phyloP scores from a whole-genome alignment of 2,329 filamentous ascomycete genomes.

The Fonsecaea multimorphosa region DNA sequence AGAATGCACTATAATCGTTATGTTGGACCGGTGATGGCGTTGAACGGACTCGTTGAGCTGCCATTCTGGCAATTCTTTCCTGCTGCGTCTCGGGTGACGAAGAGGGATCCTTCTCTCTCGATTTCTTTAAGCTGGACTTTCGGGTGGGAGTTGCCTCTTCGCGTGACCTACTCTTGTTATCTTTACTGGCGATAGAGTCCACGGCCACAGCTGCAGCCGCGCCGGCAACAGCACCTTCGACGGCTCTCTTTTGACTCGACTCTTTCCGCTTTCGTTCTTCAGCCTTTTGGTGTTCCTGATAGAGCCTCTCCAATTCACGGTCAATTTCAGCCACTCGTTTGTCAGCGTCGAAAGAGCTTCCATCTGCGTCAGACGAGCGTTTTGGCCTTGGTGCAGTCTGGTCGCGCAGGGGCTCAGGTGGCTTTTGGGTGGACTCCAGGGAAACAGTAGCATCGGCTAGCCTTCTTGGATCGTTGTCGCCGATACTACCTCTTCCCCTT shows the following conservation, averaged over 20 bases:
- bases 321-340: constrained; percentile 38
- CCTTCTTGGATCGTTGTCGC: constrained; percentile 37
- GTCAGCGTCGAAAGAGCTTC: constrained; percentile 23
- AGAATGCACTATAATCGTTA: constrained; percentile 53
- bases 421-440: not conserved
- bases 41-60: constrained; percentile 42
- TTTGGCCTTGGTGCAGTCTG: not conserved
- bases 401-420: not conserved
- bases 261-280: constrained; percentile 29
- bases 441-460: constrained; percentile 21
- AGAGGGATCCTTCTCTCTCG: constrained; percentile 21
- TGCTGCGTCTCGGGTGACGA: constrained; percentile 33
- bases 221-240: constrained; percentile 56
- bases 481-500: constrained; percentile 38
- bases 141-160: constrained; percentile 39
- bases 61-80: constrained; percentile 42
- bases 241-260: constrained; percentile 50
- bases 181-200: constrained; percentile 34
- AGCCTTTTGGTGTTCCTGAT: constrained; percentile 34
- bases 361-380: constrained; percentile 11
- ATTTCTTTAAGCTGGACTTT: constrained; percentile 42
- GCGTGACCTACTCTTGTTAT: constrained; percentile 36
- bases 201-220: constrained; percentile 50
- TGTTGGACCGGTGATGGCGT: constrained; percentile 46
- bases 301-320: constrained; percentile 36